Evolutionary conservation across 352 stramenopile genomes (phyloP).

Genomic region (Blastocystis sp.): DNA sequence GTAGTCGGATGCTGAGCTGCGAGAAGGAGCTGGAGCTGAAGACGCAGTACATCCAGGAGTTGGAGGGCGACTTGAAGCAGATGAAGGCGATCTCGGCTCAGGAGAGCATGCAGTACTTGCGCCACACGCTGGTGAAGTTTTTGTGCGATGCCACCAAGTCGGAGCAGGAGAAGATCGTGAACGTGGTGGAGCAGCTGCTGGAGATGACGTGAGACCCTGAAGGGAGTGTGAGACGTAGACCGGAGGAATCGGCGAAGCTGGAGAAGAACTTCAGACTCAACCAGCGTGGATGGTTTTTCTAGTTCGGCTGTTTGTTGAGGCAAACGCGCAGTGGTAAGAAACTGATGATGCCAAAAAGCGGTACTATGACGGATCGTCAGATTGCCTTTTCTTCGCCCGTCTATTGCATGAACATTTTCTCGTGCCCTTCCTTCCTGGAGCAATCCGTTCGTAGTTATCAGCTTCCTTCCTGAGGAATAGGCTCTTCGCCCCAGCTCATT

Average conservation of each 20-base stretch:
- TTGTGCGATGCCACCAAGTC: conserved; percentile 47
- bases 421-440: conserved; percentile 40
- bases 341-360: background rate
- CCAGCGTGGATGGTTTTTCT: conserved; percentile 60
- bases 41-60: conserved; percentile 43
- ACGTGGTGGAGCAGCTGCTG: conserved; percentile 52
- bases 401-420: conserved; percentile 47
- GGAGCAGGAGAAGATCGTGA: conserved; percentile 48
- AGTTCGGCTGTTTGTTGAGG: conserved; percentile 42
- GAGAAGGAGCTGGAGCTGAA: conserved; percentile 50
- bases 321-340: too few species aligned
- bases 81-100: conserved; percentile 32
- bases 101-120: conserved; percentile 67
- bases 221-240: conserved; percentile 18
- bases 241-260: conserved; percentile 20
- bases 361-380: conserved; percentile 36
- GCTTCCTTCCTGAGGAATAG: background rate
- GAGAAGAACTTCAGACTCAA: conserved; percentile 51
- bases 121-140: conserved; percentile 67
- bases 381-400: conserved; percentile 48
- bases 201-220: conserved; percentile 17
- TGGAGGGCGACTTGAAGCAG: conserved; percentile 65
- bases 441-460: background rate
- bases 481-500: conserved; percentile 35
- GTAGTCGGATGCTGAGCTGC: conserved; percentile 33